These are phyloP conservation scores for Rhodotorula graminis DNA, from an alignment of 768 basidiomycete genomes.

Conservation along the genomic window DNA sequence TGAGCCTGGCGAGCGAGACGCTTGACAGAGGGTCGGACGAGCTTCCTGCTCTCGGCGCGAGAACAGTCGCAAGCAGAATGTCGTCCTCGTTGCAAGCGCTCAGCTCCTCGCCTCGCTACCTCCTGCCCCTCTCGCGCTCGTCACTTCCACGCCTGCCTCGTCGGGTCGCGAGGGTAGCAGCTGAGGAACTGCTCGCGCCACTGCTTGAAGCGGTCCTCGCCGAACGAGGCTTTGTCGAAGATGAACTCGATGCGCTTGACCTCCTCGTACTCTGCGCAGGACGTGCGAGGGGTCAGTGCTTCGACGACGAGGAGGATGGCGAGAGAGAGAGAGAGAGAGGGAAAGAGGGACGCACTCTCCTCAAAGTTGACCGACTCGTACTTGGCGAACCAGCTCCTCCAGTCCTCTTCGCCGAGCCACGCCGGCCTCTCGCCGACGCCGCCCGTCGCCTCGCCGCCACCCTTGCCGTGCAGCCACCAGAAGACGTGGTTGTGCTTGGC, in stretches of 20 bases:
- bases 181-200: conserved; percentile 58
- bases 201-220: conserved; percentile 65
- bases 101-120: too few species aligned
- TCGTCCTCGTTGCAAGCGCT: too few species aligned
- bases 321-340: neutral
- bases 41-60: too few species aligned
- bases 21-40: too few species aligned
- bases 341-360: conserved; percentile 60
- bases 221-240: conserved; percentile 64
- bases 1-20: too few species aligned
- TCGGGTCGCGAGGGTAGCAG: conserved; percentile 1
- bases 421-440: neutral
- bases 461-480: neutral
- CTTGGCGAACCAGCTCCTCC: conserved; percentile 39
- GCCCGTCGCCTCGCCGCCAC: neutral
- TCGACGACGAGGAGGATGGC: neutral
- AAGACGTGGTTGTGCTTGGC: conserved; percentile 88
- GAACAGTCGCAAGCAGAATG: too few species aligned
- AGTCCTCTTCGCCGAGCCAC: conserved; percentile 21
- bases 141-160: neutral
- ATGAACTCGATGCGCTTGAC: conserved; percentile 72
- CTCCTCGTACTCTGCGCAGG: conserved; percentile 54
- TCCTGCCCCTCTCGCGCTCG: too few species aligned
- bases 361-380: conserved; percentile 59
- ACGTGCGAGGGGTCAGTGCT: too few species aligned